Evolutionary conservation across 73 alveolate species (phyloP).

Genomic region (Paramecium caudatum): DNA sequence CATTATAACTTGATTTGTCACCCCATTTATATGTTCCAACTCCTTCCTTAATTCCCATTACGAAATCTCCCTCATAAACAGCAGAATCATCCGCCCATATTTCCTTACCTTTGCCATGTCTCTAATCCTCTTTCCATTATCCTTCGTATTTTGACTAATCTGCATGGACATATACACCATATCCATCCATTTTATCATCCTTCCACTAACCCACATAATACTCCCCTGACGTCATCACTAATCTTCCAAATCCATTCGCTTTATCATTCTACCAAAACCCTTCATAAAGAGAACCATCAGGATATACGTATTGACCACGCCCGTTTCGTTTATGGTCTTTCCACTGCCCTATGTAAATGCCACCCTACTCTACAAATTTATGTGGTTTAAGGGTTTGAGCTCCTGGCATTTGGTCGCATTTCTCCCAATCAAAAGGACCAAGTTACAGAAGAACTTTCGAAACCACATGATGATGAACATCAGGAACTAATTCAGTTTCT

Average conservation of each 20-base stretch:
- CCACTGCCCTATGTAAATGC: slow-evolving; percentile 79
- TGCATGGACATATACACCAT: slow-evolving; percentile 77
- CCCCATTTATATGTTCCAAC: slow-evolving; percentile 78
- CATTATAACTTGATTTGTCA: slow-evolving; percentile 50
- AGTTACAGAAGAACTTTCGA: slow-evolving; percentile 1
- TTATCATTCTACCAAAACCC: slow-evolving; percentile 37
- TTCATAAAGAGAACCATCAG: slow-evolving; percentile 52
- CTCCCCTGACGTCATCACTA: slow-evolving; percentile 67
- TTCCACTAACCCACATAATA: slow-evolving; percentile 87
- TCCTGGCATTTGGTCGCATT: not conserved
- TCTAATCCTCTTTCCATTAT: slow-evolving; percentile 78
- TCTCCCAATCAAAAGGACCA: not conserved
- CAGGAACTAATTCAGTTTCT: not conserved
- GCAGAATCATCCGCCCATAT: slow-evolving; percentile 84
- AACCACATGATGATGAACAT: not conserved
- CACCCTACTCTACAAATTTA: not conserved
- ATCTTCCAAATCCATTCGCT: slow-evolving; percentile 74
- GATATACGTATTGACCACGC: slow-evolving; percentile 63
- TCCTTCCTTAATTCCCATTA: slow-evolving; percentile 67
- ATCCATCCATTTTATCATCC: slow-evolving; percentile 82
- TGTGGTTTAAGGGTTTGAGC: not conserved
- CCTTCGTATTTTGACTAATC: slow-evolving; percentile 73
- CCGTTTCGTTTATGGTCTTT: slow-evolving; percentile 81
- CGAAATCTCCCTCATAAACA: slow-evolving; percentile 78
- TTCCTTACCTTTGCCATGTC: slow-evolving; percentile 84